Percentiles rank a stretch among this genome's conserved stretches.
Evolutionary conservation across 2,329 filamentous ascomycete species (phyloP).

Genomic region (Fusarium globosum): DNA sequence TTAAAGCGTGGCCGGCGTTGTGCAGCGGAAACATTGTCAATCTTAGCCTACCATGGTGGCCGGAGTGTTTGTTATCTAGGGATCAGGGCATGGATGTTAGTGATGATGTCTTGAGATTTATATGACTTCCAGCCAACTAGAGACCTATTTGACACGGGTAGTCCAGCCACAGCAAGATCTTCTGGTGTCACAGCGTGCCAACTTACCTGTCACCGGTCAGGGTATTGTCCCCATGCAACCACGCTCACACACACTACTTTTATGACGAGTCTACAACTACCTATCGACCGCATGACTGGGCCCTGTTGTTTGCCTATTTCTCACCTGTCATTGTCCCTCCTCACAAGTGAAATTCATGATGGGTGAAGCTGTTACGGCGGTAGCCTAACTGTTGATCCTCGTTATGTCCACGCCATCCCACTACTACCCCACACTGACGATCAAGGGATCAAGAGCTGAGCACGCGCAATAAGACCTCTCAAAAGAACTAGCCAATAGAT

Average conservation of each 20-base stretch:
- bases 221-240: constrained; percentile 8
- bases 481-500: constrained; percentile 20
- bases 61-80: neutral
- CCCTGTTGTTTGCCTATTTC: constrained; percentile 28
- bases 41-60: neutral
- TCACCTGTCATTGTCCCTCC: neutral
- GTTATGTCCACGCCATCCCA: constrained; percentile 6
- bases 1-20: neutral
- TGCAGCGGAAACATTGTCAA: neutral
- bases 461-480: constrained; percentile 22
- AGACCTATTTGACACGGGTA: no score
- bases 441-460: constrained; percentile 36
- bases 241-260: constrained; percentile 15
- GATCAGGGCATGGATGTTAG: neutral
- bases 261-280: neutral
- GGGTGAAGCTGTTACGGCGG: neutral
- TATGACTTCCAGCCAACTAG: neutral
- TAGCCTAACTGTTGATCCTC: constrained; percentile 12
- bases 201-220: neutral
- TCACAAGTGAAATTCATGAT: neutral
- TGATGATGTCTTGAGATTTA: neutral
- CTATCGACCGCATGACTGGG: neutral
- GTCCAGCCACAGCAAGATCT: neutral
- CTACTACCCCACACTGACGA: constrained; percentile 29
- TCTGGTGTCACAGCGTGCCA: neutral